phyloP scores from a whole-genome alignment of 495 filamentous ascomycete species.

The Neurospora pannonica region DNA sequence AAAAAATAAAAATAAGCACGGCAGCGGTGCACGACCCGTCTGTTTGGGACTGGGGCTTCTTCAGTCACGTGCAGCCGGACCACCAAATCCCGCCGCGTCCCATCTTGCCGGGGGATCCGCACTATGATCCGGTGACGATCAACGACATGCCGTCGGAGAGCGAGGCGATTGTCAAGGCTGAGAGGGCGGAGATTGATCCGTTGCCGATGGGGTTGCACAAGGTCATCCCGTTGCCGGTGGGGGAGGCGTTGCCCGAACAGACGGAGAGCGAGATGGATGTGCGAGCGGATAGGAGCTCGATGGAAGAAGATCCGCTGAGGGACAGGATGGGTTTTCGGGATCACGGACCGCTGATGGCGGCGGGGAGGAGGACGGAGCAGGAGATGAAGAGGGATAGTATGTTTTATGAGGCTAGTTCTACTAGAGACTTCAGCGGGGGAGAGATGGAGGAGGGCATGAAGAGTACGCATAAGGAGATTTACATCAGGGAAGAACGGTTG shows the following conservation, averaged over 20 bases:
- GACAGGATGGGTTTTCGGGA: neutral
- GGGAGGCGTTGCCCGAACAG: constrained; percentile 7
- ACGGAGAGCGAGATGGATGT: constrained; percentile 19
- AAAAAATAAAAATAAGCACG: neutral
- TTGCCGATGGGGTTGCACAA: constrained; percentile 14
- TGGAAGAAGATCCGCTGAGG: constrained; percentile 11
- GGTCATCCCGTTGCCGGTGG: constrained; percentile 10
- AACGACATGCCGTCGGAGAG: constrained; percentile 20
- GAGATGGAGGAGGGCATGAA: neutral
- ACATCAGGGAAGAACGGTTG: neutral
- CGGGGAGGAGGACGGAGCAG: neutral
- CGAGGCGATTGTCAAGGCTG: constrained; percentile 20
- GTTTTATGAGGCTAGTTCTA: neutral
- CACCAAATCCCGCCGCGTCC: neutral
- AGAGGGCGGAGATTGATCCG: constrained; percentile 11
- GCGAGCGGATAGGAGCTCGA: constrained; percentile 6
- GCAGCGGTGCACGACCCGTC: neutral
- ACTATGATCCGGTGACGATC: neutral
- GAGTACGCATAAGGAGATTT: neutral
- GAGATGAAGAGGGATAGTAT: neutral
- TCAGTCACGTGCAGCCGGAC: neutral
- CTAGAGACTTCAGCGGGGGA: neutral
- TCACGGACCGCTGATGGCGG: neutral
- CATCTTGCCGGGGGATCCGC: neutral
- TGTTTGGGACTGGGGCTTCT: neutral